Evolutionary conservation across 495 filamentous ascomycete genomes (phyloP).

Genomic region (Jackrogersella minutella): DNA sequence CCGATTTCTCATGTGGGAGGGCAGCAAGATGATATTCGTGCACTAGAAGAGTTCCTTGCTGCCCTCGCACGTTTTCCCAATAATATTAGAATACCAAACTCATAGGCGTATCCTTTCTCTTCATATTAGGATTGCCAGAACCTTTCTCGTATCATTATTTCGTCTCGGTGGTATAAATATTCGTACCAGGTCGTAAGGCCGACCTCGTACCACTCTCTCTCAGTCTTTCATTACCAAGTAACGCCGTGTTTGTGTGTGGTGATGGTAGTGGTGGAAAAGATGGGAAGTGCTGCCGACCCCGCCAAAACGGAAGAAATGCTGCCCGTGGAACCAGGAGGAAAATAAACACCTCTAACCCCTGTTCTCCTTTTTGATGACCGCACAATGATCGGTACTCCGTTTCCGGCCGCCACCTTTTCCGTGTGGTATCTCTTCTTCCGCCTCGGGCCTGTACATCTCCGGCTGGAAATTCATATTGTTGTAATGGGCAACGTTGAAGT

Average conservation of each 20-base stretch:
- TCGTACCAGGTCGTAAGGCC: conserved; percentile 25
- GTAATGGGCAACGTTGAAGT: conserved; percentile 85
- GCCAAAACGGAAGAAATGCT: conserved; percentile 43
- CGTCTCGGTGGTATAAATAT: conserved; percentile 37
- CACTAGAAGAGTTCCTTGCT: conserved; percentile 12
- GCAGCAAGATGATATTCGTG: conserved; percentile 10
- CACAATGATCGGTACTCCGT: conserved; percentile 50
- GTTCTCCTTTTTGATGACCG: conserved; percentile 48
- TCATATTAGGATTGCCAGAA: conserved; percentile 24
- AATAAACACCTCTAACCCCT: conserved; percentile 34
- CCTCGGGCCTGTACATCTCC: conserved; percentile 62
- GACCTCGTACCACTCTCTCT: conserved; percentile 32
- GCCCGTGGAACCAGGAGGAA: conserved; percentile 20
- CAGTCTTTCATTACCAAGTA: conserved; percentile 40
- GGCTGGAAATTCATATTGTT: conserved; percentile 87
- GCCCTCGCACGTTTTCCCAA: conserved; percentile 19
- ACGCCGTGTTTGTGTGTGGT: conserved; percentile 18
- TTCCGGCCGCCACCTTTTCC: conserved; percentile 46
- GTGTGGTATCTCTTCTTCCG: conserved; percentile 50
- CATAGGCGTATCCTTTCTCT: conserved; percentile 15
- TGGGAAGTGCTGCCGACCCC: conserved; percentile 35
- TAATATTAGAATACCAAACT: conserved; percentile 37
- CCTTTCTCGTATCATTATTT: conserved; percentile 38
- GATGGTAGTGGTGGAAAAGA: conserved; percentile 18
- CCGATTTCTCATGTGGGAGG: conserved; percentile 22